phyloP scores from a whole-genome alignment of 306 rosid genomes.

The Rosa persica region DNA sequence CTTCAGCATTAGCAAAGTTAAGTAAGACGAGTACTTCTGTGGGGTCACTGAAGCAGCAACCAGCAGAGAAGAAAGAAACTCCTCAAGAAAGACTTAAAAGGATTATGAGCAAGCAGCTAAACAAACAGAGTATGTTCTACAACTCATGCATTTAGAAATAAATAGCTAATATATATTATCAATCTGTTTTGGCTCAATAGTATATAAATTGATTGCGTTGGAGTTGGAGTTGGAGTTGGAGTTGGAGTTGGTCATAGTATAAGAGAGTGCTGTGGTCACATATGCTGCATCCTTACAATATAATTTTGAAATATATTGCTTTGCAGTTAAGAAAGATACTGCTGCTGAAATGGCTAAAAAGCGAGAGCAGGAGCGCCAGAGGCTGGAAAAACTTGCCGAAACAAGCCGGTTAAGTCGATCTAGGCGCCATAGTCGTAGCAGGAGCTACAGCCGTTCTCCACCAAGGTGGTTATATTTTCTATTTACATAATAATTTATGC shows the following conservation, averaged over 20 bases:
- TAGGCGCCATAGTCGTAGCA: slow-evolving; percentile 65
- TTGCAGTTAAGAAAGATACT: slow-evolving; percentile 90
- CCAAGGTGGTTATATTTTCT: slow-evolving; percentile 48
- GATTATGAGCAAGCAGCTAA: slow-evolving; percentile 93
- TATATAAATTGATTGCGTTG: neutral
- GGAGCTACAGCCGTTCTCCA: slow-evolving; percentile 87
- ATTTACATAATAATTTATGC: neutral
- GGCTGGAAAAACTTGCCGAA: slow-evolving; percentile 94
- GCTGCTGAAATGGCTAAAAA: slow-evolving; percentile 93
- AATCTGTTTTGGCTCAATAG: slow-evolving; percentile 2
- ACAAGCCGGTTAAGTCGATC: slow-evolving; percentile 75
- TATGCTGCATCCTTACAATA: neutral
- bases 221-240: neutral
- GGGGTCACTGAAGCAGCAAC: slow-evolving; percentile 66
- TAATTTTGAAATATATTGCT: slow-evolving; percentile 18
- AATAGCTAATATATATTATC: slow-evolving; percentile 19
- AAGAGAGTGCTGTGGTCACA: neutral
- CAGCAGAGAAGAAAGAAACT: slow-evolving; percentile 93
- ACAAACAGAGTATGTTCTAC: slow-evolving; percentile 73
- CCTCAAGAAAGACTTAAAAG: slow-evolving; percentile 99
- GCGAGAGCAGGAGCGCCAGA: slow-evolving; percentile 87
- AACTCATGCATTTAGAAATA: slow-evolving; percentile 24
- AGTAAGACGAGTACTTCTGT: slow-evolving; percentile 75
- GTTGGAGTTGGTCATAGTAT: neutral
- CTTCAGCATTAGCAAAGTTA: slow-evolving; percentile 80